phyloP scores from a whole-genome alignment of 768 basidiomycete genomes.

The Stropharia rugosoannulata region DNA sequence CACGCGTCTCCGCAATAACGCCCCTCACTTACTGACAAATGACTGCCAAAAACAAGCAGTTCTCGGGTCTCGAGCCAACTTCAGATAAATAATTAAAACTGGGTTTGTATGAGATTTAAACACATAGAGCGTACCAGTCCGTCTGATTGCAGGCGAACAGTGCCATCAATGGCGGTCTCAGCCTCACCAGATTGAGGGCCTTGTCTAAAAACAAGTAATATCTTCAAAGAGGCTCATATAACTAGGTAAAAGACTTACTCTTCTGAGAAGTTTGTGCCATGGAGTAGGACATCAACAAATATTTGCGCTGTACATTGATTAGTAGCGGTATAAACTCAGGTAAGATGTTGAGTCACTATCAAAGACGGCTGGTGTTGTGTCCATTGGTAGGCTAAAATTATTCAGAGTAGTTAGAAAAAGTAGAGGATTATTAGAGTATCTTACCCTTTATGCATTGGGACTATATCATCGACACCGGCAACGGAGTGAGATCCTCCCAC shows the following conservation, averaged over 20 bases:
- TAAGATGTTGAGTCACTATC: slow-evolving; percentile 30
- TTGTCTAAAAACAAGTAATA: slow-evolving; percentile 21
- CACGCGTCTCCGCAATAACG: no score
- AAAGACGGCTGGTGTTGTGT: slow-evolving; percentile 34
- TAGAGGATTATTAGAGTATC: neutral
- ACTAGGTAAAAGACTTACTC: slow-evolving; percentile 20
- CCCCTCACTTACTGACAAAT: no score
- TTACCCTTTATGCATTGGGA: slow-evolving; percentile 19
- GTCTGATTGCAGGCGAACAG: no score
- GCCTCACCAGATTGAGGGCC: slow-evolving; percentile 37
- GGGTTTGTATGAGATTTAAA: no score
- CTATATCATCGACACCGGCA: slow-evolving; percentile 31
- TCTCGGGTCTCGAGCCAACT: no score
- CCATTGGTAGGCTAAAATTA: no score
- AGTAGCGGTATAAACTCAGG: no score
- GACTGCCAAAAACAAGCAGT: no score
- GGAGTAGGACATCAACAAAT: slow-evolving; percentile 44
- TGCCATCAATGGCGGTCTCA: slow-evolving; percentile 31
- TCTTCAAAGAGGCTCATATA: neutral
- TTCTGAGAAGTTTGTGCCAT: slow-evolving; percentile 37
- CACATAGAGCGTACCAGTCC: no score
- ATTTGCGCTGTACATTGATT: slow-evolving; percentile 30
- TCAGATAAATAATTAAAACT: no score
- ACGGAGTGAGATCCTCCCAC: slow-evolving; percentile 26
- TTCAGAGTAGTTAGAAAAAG: neutral